phyloP scores from a whole-genome alignment of 116 monocot species.

The Papilionanthe hybrid region DNA sequence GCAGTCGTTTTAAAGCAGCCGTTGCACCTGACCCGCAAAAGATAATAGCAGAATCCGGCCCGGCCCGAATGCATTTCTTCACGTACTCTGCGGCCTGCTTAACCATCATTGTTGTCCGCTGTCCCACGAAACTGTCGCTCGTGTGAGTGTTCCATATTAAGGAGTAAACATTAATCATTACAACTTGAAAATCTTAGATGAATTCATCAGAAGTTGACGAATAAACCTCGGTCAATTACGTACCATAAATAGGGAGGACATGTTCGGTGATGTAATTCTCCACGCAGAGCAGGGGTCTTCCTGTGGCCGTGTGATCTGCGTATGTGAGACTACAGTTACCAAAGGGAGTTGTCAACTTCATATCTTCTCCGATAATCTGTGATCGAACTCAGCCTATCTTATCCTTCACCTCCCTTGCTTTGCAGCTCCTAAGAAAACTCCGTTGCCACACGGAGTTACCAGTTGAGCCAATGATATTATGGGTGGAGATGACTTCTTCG shows the following conservation, averaged over 20 bases:
- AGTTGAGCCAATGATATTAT: neutral
- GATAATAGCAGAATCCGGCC: constrained; percentile 18
- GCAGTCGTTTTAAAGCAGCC: constrained; percentile 41
- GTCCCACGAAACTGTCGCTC: constrained; percentile 45
- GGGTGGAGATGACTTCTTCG: neutral
- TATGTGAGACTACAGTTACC: constrained; percentile 28
- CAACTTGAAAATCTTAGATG: too few species aligned
- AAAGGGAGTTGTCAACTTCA: constrained; percentile 1
- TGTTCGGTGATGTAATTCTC: constrained; percentile 31
- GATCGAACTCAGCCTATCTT: constrained; percentile 10
- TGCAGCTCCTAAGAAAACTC: neutral
- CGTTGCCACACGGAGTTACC: neutral
- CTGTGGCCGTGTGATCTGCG: constrained; percentile 51
- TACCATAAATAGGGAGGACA: constrained; percentile 55
- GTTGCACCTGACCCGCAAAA: constrained; percentile 58
- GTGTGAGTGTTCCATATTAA: constrained; percentile 38
- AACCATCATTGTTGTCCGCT: constrained; percentile 23
- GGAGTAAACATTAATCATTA: too few species aligned
- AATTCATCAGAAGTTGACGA: too few species aligned
- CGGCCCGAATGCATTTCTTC: constrained; percentile 33
- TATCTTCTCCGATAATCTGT: constrained; percentile 12
- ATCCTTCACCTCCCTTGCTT: neutral
- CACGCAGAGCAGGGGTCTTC: constrained; percentile 29
- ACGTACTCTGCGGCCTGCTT: constrained; percentile 26
- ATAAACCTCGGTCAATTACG: neutral